Conservation (phyloP, 306 rosid species). For the Fagus sylvatica region DNA sequence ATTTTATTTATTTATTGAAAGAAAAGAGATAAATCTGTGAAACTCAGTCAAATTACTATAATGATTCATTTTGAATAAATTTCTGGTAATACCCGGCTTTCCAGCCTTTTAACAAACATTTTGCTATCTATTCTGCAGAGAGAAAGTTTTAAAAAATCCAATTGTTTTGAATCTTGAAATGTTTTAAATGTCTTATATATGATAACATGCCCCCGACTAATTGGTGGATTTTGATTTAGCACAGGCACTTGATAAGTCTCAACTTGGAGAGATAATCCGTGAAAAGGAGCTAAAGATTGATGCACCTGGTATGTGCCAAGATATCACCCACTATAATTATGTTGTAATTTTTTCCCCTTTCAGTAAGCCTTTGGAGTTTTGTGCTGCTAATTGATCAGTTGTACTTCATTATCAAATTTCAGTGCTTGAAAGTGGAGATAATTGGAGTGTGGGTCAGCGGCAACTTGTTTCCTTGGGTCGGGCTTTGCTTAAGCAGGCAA, state of each 20-base stretch:
- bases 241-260: constrained; percentile 89
- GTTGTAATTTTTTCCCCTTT: not conserved
- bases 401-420: constrained; percentile 32
- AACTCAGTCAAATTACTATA: not conserved
- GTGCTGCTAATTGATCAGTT: constrained; percentile 8
- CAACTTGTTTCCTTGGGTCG: constrained; percentile 95
- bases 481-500: constrained; percentile 90
- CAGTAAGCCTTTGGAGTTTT: not conserved
- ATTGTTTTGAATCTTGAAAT: not conserved
- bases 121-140: not conserved
- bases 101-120: not conserved
- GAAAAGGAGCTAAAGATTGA: constrained; percentile 72
- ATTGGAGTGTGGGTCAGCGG: constrained; percentile 99
- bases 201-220: constrained; percentile 8
- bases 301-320: constrained; percentile 60
- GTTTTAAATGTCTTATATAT: not conserved
- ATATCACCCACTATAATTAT: not conserved
- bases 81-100: not conserved
- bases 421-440: constrained; percentile 99
- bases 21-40: not conserved
- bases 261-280: constrained; percentile 75
- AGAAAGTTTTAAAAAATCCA: not conserved
- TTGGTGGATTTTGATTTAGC: constrained; percentile 18
- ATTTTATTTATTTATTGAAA: not conserved
- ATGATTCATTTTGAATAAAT: not conserved